Evolutionary conservation across 805 yeast genomes (phyloP), one percentile per base, ranked within the genome.

Genomic region (Zygotorulaspora chibaensis): DNA sequence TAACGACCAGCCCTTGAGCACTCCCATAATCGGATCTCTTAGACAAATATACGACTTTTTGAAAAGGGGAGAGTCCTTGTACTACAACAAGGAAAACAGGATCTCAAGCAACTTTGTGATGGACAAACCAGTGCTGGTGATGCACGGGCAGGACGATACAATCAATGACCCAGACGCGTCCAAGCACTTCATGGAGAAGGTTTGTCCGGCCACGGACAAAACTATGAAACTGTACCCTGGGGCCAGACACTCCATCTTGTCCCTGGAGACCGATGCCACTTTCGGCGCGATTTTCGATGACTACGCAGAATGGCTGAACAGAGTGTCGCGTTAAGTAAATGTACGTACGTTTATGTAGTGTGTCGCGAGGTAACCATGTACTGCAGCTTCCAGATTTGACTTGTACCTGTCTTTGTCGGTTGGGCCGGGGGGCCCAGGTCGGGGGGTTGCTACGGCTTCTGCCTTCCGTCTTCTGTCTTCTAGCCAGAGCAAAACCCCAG

Each of bases 111-210:
- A 69, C 5, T 58, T 47, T 40, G 47, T 35, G 7, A 30, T 45
- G 17, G 57, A 69, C 7, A 68, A 73, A 9, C 79, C 86, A 0
- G 55, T 84, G 3, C 60, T 81, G 26, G 65, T 85, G 9, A 54
- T 78, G 35, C 91, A 84, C 59, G 89, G 91, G 26, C 67, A 70
- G 8, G 66, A 63, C n/a, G 95, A 86, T 60, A 64, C 72, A 30
- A 73, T 85, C 54, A 85, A 83, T 59, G 79, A 75, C 59, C 63
- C 69, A 33, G 63, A 69, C 13, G 80, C 75, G 3, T 69, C 82
- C 15, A 59, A 68, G 46, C 54, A 62, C 43, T 80, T 79, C 45
- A 57, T 69, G 38, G 57, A 62, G 0, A 47, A 64, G 13, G 58
- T 67, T 46, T 65, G 70, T 31, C 61, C 62, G 37, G 43, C 54